Conservation (phyloP, 441 rosid genomes). For the Jatropha podagrica region DNA sequence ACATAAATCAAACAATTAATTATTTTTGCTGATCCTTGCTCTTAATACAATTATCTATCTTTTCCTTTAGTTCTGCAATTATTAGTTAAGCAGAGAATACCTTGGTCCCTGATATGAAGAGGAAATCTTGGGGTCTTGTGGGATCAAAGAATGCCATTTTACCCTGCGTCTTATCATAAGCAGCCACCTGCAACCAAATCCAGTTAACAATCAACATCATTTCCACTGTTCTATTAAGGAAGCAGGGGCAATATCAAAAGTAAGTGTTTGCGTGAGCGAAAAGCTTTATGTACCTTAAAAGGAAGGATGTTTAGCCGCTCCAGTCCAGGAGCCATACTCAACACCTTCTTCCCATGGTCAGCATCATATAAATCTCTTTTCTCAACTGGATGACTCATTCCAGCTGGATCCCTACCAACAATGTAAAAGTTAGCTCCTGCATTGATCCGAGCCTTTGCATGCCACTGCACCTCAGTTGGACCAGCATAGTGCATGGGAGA, state of each 20-base stretch:
- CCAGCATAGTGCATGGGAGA: conserved; percentile 99
- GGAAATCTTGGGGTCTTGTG: conserved; percentile 75
- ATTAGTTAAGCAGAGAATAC: conserved; percentile 31
- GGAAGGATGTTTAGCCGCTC: conserved; percentile 95
- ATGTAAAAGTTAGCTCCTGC: conserved; percentile 98
- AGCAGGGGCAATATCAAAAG: neutral
- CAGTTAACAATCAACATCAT: neutral
- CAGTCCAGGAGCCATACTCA: conserved; percentile 95
- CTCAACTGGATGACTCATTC: conserved; percentile 94
- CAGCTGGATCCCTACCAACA: conserved; percentile 97
- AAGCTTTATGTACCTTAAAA: conserved; percentile 56
- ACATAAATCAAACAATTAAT: neutral
- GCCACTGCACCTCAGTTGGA: conserved; percentile 99
- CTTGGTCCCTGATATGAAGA: conserved; percentile 95
- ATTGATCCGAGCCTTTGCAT: conserved; percentile 94
- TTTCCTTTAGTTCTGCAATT: neutral
- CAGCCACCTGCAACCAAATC: conserved; percentile 66
- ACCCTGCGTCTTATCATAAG: conserved; percentile 90
- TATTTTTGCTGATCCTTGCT: neutral
- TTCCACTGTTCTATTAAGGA: neutral
- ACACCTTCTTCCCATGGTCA: conserved; percentile 92
- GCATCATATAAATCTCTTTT: conserved; percentile 93
- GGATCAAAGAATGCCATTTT: conserved; percentile 99
- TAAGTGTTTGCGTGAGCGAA: neutral
- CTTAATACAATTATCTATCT: neutral